Percentiles rank a stretch among this genome's conserved stretches.
These are phyloP conservation scores for Suhomyces canberraensis DNA, from an alignment of 805 yeast genomes.

Conservation along the genomic window DNA sequence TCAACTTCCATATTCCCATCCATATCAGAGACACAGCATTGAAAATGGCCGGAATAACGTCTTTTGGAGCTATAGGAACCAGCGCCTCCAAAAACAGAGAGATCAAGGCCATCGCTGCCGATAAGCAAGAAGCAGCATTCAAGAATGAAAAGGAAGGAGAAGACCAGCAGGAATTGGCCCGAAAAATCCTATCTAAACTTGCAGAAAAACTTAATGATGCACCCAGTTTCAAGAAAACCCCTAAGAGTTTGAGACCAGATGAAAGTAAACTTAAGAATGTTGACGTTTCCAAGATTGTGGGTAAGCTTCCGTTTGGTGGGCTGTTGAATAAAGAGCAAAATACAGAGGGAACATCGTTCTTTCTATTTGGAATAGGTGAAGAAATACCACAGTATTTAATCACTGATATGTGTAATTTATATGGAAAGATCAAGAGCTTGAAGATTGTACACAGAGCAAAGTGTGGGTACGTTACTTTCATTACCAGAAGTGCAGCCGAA, in stretches of 20 bases:
- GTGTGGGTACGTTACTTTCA: slow-evolving; percentile 63
- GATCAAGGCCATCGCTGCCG: slow-evolving; percentile 40
- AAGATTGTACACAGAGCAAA: slow-evolving; percentile 55
- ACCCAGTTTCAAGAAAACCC: slow-evolving; percentile 7
- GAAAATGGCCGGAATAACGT: slow-evolving; percentile 56
- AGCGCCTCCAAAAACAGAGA: slow-evolving; percentile 26
- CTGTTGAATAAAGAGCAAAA: slow-evolving; percentile 44
- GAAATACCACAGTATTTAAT: slow-evolving; percentile 64
- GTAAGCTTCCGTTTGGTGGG: slow-evolving; percentile 69
- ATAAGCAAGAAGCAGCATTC: slow-evolving; percentile 51
- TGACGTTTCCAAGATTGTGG: slow-evolving; percentile 51
- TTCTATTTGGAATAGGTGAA: slow-evolving; percentile 70
- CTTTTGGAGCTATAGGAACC: slow-evolving; percentile 16
- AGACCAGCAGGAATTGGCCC: slow-evolving; percentile 34
- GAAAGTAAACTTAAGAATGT: slow-evolving; percentile 21
- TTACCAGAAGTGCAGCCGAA: slow-evolving; percentile 50
- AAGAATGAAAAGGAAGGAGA: slow-evolving; percentile 16
- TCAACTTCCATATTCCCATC: slow-evolving; percentile 77
- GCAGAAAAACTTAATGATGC: slow-evolving; percentile 28
- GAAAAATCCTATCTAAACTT: slow-evolving; percentile 49
- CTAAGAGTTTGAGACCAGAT: slow-evolving; percentile 5
- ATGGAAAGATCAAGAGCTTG: slow-evolving; percentile 48
- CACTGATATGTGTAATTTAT: slow-evolving; percentile 44
- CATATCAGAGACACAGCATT: slow-evolving; percentile 77
- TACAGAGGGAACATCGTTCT: slow-evolving; percentile 51